These are phyloP conservation scores for Boletus subcaerulescens DNA, from an alignment of 768 basidiomycete species.

Conservation along the genomic window DNA sequence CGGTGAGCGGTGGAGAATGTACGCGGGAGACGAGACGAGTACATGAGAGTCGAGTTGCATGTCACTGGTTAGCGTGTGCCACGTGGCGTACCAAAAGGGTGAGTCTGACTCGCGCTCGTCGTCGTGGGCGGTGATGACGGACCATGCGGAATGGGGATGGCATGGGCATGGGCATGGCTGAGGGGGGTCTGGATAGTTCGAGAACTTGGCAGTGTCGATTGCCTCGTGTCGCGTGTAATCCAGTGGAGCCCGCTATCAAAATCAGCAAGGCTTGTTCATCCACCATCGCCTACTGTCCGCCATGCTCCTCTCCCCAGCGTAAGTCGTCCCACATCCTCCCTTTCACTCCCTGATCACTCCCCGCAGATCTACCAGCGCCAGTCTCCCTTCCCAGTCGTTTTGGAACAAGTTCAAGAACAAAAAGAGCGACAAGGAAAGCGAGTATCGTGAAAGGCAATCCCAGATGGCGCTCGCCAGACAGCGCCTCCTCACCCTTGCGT, in stretches of 20 bases:
- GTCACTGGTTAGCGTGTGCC: background rate
- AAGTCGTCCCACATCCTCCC: slow-evolving; percentile 30
- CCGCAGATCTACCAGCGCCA: slow-evolving; percentile 63
- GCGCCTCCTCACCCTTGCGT: slow-evolving; percentile 76
- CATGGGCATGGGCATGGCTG: background rate
- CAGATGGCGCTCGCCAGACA: slow-evolving; percentile 72
- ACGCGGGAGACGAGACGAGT: slow-evolving; percentile 15
- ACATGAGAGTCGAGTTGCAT: background rate
- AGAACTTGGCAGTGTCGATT: slow-evolving; percentile 16
- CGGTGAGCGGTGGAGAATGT: slow-evolving; percentile 5
- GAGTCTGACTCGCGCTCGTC: background rate
- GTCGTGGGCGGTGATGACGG: slow-evolving; percentile 1
- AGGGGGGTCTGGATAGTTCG: slow-evolving; percentile 1
- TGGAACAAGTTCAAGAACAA: slow-evolving; percentile 67
- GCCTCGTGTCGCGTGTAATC: slow-evolving; percentile 51
- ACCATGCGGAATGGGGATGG: background rate
- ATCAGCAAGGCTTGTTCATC: slow-evolving; percentile 17
- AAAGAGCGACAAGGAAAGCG: slow-evolving; percentile 61
- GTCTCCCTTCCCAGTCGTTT: slow-evolving; percentile 48
- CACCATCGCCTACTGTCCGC: slow-evolving; percentile 24
- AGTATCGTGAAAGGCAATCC: slow-evolving; percentile 50
- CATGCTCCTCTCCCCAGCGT: slow-evolving; percentile 87
- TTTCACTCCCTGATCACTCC: slow-evolving; percentile 31
- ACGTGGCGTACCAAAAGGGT: slow-evolving; percentile 1
- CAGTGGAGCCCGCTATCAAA: slow-evolving; percentile 33